Percentiles rank a stretch among this genome's conserved stretches.
These are phyloP conservation scores for Saraca asoca DNA, from an alignment of 331 rosid species.

Conservation along the genomic window DNA sequence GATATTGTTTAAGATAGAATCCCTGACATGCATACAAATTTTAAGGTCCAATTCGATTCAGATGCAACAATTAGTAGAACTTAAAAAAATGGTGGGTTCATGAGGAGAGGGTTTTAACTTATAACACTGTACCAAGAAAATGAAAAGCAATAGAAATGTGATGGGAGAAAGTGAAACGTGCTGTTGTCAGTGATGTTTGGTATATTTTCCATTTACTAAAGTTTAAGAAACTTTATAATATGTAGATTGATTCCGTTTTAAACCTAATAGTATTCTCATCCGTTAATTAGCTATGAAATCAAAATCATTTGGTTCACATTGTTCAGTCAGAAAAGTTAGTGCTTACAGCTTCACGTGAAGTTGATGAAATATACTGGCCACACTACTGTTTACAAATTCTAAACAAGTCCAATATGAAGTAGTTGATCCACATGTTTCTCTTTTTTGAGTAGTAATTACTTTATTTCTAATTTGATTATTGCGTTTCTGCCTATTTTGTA, in stretches of 20 bases:
- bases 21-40: neutral
- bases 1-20: neutral
- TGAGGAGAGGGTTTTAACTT: too few relatives aligned
- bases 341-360: too few relatives aligned
- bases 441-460: too few relatives aligned
- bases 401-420: too few relatives aligned
- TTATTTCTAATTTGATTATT: too few relatives aligned
- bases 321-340: too few relatives aligned
- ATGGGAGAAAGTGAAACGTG: constrained; percentile 22
- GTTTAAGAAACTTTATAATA: constrained; percentile 15
- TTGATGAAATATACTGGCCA: too few relatives aligned
- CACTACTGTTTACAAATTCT: too few relatives aligned
- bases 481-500: too few relatives aligned
- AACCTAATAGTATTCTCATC: too few relatives aligned
- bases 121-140: neutral
- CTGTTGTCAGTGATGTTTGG: constrained; percentile 5
- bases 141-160: neutral
- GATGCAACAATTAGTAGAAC: neutral
- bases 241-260: neutral
- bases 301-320: neutral
- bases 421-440: too few relatives aligned
- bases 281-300: neutral
- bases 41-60: neutral
- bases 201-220: constrained; percentile 1
- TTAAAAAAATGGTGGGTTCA: neutral